Percentiles rank a stretch among this genome's conserved stretches.
phyloP scores from a whole-genome alignment of 139 green algal species.

The Pleodorina starrii region DNA sequence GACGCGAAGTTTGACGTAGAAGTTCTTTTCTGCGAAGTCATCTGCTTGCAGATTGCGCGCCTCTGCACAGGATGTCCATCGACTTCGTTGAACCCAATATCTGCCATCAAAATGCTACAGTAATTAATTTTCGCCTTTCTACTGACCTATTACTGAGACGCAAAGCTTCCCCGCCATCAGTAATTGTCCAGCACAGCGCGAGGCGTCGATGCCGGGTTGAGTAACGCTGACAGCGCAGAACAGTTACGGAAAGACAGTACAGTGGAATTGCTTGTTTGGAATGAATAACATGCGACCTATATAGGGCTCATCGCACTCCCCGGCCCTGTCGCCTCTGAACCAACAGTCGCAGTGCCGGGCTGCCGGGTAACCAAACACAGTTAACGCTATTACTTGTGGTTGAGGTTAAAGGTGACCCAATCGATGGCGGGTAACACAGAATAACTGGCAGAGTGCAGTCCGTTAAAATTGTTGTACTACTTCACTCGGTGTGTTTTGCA shows the following conservation, averaged over 20 bases:
- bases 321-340: too few species aligned
- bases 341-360: too few species aligned
- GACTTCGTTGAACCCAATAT: background rate
- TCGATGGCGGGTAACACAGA: background rate
- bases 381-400: too few species aligned
- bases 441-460: too few species aligned
- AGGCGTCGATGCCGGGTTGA: background rate
- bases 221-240: background rate
- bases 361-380: too few species aligned
- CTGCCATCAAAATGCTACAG: background rate
- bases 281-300: too few species aligned
- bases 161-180: slow-evolving; percentile 53
- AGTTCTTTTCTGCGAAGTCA: slow-evolving; percentile 51
- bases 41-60: slow-evolving; percentile 55
- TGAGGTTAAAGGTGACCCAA: too few species aligned
- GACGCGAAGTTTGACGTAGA: slow-evolving; percentile 59
- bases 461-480: too few species aligned
- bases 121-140: background rate
- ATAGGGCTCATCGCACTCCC: too few species aligned
- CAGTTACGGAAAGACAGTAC: background rate
- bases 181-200: background rate
- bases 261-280: too few species aligned
- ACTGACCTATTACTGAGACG: slow-evolving; percentile 58
- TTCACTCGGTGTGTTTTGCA: too few species aligned
- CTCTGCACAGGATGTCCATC: slow-evolving; percentile 43